A percentile compares a stretch with the other conserved stretches of the same genome.
These are phyloP conservation scores for Trichoderma sp. DNA, from an alignment of 2,329 filamentous ascomycete genomes.

Conservation along the genomic window DNA sequence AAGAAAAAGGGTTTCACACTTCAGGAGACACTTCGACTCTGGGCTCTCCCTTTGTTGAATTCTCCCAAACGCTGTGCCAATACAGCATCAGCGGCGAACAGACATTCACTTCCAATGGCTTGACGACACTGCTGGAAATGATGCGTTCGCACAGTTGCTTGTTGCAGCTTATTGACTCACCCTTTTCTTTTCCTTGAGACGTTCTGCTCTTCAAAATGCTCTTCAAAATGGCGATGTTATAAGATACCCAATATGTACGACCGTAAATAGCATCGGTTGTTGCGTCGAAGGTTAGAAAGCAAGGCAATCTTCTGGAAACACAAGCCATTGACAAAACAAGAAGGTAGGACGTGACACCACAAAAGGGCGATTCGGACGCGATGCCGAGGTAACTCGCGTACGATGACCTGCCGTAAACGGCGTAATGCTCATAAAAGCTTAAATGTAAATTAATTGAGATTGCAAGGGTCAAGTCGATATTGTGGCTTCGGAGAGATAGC, in stretches of 20 bases:
- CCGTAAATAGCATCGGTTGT: too few relatives aligned
- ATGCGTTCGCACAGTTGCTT: too few relatives aligned
- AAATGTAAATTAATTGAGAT: conserved; percentile 20
- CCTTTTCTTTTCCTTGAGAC: too few relatives aligned
- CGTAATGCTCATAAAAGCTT: conserved; percentile 15
- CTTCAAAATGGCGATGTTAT: neutral
- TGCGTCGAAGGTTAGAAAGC: neutral
- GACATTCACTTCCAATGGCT: neutral
- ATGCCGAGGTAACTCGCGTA: conserved; percentile 1
- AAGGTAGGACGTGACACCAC: neutral
- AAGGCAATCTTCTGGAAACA: conserved; percentile 15
- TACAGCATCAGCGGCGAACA: too few relatives aligned
- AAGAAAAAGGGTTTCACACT: too few relatives aligned
- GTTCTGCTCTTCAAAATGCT: too few relatives aligned
- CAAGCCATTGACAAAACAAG: conserved; percentile 15
- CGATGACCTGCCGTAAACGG: neutral
- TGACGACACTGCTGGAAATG: neutral
- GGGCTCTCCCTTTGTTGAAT: too few relatives aligned
- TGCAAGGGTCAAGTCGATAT: neutral
- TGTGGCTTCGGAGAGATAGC: neutral
- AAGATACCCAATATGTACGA: too few relatives aligned
- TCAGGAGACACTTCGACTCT: too few relatives aligned
- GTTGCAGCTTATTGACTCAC: too few relatives aligned
- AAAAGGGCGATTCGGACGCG: conserved; percentile 8
- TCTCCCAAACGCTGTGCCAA: too few relatives aligned